phyloP scores from a whole-genome alignment of 257 asterid genomes.

The Solanum rostratum region DNA sequence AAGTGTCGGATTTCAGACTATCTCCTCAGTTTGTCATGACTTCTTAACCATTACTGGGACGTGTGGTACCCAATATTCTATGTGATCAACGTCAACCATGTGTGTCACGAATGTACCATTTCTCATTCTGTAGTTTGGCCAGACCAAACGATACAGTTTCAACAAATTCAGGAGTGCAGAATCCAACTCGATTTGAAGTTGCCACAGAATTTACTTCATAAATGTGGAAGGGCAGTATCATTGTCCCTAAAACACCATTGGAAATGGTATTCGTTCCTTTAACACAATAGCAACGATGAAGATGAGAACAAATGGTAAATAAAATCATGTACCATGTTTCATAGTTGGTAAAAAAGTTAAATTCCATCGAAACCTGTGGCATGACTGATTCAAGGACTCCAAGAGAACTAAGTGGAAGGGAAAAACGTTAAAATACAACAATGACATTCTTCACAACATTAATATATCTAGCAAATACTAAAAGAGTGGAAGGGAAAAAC shows the following conservation, averaged over 20 bases:
- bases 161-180: background rate
- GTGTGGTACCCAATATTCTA: too few relatives aligned
- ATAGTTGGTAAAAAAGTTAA: background rate
- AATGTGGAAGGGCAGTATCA: background rate
- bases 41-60: background rate
- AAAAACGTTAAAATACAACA: background rate
- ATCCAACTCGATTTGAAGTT: background rate
- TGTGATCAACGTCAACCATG: background rate
- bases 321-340: background rate
- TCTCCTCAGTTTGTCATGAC: background rate
- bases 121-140: too few relatives aligned
- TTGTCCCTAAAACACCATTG: too few relatives aligned
- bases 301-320: background rate
- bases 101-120: too few relatives aligned
- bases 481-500: background rate
- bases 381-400: too few relatives aligned
- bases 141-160: background rate
- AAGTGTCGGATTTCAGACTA: background rate
- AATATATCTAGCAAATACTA: background rate
- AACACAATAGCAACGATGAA: too few relatives aligned
- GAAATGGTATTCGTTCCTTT: too few relatives aligned
- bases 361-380: background rate
- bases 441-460: background rate
- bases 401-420: too few relatives aligned
- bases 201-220: too few relatives aligned